Evolutionary conservation across 305 asterid species (phyloP), one percentile per base, ranked within the genome.

Genomic region (Rubia occidens): DNA sequence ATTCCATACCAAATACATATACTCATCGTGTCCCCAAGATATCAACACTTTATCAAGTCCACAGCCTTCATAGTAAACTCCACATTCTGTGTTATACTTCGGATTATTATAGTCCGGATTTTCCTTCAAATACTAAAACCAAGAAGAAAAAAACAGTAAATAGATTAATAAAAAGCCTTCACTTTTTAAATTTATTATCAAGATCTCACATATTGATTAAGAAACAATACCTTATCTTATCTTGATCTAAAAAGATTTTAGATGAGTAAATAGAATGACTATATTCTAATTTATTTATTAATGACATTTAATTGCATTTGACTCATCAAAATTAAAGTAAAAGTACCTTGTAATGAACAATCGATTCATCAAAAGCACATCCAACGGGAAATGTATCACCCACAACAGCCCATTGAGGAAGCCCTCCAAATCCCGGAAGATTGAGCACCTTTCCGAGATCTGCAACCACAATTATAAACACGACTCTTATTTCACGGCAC

Each of bases 391-490:
- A 87, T 1, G 96, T 87, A 67, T 89, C 96, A 81, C 88, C 96
- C 2, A 89, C 96, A 66, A 87, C 95, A 7, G 95, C 92, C 96
- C 96, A 89, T 26, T 89, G 96, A 9, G 96, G 96, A 15, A 85
- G 89, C 71, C 75, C 83, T 0, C 96, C 92, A 67, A 89, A 87
- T 68, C 77, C 72, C 8, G 90, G 90, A 72, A 32, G 92, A 63
- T 80, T 83, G 64, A 89, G 87, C 5, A 87, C 95, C 79, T 89
- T 89, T 18, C 96, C 95, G 53, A 89, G 90, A 80, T 89, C 92
- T 88, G 61, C 17, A 67, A 58, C 8, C 0, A 0, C 3, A 45
- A 51, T 51, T 17, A 51, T 3, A 51, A 17, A 17, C 24, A 51
- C 58, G 21, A 17, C 21, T 51, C 37, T 32, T 32, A 32, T 32